Evolutionary conservation across 495 filamentous ascomycete species (phyloP).

Genomic region (Talaromyces wortmannii): DNA sequence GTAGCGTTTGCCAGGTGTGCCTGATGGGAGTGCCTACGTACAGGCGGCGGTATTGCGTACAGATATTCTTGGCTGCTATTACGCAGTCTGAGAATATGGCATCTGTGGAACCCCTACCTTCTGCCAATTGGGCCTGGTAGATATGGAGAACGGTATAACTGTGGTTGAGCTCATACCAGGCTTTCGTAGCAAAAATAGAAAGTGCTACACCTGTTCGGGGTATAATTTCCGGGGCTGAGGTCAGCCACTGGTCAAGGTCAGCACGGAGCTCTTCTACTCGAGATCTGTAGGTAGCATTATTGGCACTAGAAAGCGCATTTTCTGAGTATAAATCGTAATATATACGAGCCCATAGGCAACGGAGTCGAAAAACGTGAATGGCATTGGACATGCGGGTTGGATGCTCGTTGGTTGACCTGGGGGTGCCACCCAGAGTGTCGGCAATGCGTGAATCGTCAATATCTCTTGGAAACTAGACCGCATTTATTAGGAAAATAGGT

Average conservation of each 20-base stretch:
- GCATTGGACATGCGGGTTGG: constrained; percentile 9
- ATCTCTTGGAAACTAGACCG: constrained; percentile 3
- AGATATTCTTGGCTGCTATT: constrained; percentile 3
- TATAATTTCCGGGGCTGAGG: neutral
- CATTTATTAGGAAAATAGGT: neutral
- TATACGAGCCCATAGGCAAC: constrained; percentile 6
- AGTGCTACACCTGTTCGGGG: neutral
- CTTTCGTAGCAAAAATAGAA: constrained; percentile 5
- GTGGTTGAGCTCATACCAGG: constrained; percentile 7
- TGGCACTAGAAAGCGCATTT: neutral
- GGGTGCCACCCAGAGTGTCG: neutral
- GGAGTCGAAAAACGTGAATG: constrained; percentile 11
- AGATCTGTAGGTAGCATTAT: neutral
- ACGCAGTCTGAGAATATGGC: constrained; percentile 2
- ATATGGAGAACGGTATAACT: constrained; percentile 2
- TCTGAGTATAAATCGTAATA: constrained; percentile 7
- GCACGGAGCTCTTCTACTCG: constrained; percentile 3
- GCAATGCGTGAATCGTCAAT: constrained; percentile 5
- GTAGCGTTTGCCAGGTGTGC: constrained; percentile 8
- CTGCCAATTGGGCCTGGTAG: neutral
- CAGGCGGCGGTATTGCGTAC: constrained; percentile 9
- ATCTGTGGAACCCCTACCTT: neutral
- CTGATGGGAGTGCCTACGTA: constrained; percentile 1
- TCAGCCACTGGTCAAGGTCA: constrained; percentile 6
- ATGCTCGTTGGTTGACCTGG: neutral